phyloP scores from a whole-genome alignment of 768 basidiomycete species.

The Phylloporus sp. region DNA sequence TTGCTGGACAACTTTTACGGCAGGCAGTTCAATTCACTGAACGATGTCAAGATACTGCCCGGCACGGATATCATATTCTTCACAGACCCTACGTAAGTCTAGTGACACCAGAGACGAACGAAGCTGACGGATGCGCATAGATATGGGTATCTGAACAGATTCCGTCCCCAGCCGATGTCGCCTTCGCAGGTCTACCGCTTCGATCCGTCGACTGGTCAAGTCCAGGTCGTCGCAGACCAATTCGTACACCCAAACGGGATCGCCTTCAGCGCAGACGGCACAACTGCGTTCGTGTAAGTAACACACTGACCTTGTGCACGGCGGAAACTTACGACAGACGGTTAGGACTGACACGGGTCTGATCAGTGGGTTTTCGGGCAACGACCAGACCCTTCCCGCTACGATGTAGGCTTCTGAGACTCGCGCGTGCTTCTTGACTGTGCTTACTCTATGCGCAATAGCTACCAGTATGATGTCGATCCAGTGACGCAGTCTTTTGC shows the following conservation, averaged over 20 bases:
- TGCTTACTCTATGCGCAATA: conserved; percentile 23
- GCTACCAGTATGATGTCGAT: conserved; percentile 68
- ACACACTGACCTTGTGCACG: background rate
- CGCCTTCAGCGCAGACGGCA: conserved; percentile 61
- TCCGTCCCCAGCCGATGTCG: conserved; percentile 61
- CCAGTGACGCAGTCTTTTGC: conserved; percentile 45
- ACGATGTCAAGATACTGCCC: conserved; percentile 74
- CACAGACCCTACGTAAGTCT: conserved; percentile 61
- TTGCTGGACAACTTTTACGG: conserved; percentile 77
- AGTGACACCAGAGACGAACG: background rate
- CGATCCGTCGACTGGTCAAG: conserved; percentile 58
- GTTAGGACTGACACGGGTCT: conserved; percentile 30
- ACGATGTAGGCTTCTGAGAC: conserved; percentile 51
- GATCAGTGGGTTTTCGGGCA: conserved; percentile 42
- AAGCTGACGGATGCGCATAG: conserved; percentile 29
- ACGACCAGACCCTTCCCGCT: conserved; percentile 56
- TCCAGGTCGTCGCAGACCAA: conserved; percentile 74
- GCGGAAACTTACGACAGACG: conserved; percentile 10
- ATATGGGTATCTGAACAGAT: conserved; percentile 59
- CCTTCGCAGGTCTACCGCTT: conserved; percentile 74
- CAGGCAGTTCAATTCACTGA: conserved; percentile 77
- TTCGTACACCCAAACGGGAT: conserved; percentile 72
- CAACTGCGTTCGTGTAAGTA: conserved; percentile 57
- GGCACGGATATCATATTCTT: conserved; percentile 65
- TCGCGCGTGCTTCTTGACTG: background rate